Base-by-base conservation (phyloP, 768 basidiomycete species). In the Rhizopogon roseolus region DNA sequence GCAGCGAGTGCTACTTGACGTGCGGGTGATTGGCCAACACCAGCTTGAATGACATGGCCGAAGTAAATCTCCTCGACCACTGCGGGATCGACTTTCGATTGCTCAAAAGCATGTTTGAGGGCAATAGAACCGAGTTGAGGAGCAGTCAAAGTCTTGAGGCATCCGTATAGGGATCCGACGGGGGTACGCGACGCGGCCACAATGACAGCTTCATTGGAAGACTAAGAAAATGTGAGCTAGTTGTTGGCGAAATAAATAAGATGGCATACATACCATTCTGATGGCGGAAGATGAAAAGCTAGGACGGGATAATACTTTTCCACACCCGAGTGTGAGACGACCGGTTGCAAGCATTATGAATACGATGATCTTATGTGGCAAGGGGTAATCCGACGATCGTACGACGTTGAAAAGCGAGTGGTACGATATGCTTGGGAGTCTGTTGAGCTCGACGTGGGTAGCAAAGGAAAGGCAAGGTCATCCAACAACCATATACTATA, bases 21-120 rank as follows among this genome's bases (percentile, higher is more conserved):
- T 50, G 97, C 97, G n/a, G 97, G 97, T 10, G 89, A 90, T 74
- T 99, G 97, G 41, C 97, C 97, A 49, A 95, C 91, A 62, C 94
- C 94, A 3, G 93, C 97, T 73, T 98, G 96, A 53, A 98, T 84
- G 65, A 99, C 97, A 66, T 99, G 95, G 60, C 97, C 97, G 66
- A 98, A 88, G 81, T 88, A 98, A 63, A 98, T 77, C 75, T 99
- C 97, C 71, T 98, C 94, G n/a, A 92, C 86, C 55, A 81, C 66
- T 1, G 85, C 79, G 16, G 94, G 88, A 62, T 88, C 82, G 65
- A 98, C 80, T 50, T 86, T 83, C 44, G 86, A 85, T 52, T 87
- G 81, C 57, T 84, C 80, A 54, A 98, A 79, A 17, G 94, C 97
- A 68, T 90, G 88, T 71, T 94, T 98, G 67, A 98, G 80, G 40